phyloP scores from a whole-genome alignment of 2,329 filamentous ascomycete species.

The Stagonosporopsis rhizophila region DNA sequence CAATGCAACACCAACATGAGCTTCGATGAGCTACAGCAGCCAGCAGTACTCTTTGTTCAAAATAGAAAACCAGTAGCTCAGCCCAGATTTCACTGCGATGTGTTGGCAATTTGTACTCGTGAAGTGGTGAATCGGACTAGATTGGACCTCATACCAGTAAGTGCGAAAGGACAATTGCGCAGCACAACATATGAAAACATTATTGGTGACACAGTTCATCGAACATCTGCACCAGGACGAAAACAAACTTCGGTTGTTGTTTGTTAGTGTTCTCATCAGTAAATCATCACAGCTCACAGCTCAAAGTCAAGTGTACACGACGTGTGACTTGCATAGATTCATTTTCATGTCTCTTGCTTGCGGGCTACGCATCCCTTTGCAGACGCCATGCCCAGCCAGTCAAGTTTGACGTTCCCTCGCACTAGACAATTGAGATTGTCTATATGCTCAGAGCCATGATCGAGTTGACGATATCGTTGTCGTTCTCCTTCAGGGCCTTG shows the following conservation, averaged over 20 bases:
- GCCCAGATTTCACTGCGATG: neutral
- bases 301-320: neutral
- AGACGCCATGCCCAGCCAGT: constrained; percentile 24
- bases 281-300: neutral
- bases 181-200: neutral
- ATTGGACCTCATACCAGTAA: neutral
- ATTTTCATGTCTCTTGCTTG: constrained; percentile 40
- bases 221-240: neutral
- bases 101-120: neutral
- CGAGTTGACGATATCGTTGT: constrained; percentile 99
- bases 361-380: constrained; percentile 19
- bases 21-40: neutral
- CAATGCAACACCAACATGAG: constrained; percentile 1
- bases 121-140: neutral
- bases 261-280: neutral
- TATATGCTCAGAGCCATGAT: constrained; percentile 89
- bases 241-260: neutral
- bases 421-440: constrained; percentile 22
- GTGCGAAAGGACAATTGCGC: neutral
- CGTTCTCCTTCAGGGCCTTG: constrained; percentile 98
- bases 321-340: constrained; percentile 27
- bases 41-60: neutral
- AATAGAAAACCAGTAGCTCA: too few species aligned
- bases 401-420: constrained; percentile 20
- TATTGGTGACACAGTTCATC: neutral